Evolutionary conservation across 2,329 filamentous ascomycete species (phyloP).

Genomic region (Botryotinia narcissicola): DNA sequence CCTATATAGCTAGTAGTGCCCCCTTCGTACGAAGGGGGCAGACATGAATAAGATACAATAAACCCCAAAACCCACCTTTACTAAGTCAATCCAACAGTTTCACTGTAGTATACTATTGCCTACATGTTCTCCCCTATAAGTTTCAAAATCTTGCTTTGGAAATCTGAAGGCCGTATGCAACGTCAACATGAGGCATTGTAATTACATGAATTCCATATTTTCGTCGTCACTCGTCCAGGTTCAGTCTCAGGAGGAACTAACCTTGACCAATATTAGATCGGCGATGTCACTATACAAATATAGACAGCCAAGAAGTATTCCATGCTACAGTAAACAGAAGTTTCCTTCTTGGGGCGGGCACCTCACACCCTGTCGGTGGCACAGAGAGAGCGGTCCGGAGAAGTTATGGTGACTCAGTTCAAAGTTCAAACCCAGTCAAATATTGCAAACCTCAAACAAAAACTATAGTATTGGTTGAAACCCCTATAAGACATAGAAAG

Average conservation of each 20-base stretch:
- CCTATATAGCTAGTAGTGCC: too few relatives aligned
- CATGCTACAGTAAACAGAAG: not conserved
- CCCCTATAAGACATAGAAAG: not conserved
- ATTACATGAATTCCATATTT: not conserved
- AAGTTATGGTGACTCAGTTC: not conserved
- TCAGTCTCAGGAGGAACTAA: not conserved
- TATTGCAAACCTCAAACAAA: not conserved
- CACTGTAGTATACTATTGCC: too few relatives aligned
- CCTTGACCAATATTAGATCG: not conserved
- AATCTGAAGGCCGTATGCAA: not conserved
- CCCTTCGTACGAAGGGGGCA: too few relatives aligned
- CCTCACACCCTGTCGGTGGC: not conserved
- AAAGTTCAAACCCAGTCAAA: not conserved
- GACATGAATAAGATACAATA: too few relatives aligned
- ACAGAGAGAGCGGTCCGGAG: not conserved
- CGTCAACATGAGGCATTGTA: not conserved
- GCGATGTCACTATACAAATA: not conserved
- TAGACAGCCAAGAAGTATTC: not conserved
- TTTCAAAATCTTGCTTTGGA: not conserved
- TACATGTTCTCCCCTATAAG: too few relatives aligned
- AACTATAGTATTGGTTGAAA: not conserved
- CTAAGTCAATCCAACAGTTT: too few relatives aligned
- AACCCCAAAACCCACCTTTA: too few relatives aligned
- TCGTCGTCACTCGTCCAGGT: not conserved
- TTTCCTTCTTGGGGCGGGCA: not conserved